phyloP scores from a whole-genome alignment of 306 rosid species.

The Cucumis hystrix region DNA sequence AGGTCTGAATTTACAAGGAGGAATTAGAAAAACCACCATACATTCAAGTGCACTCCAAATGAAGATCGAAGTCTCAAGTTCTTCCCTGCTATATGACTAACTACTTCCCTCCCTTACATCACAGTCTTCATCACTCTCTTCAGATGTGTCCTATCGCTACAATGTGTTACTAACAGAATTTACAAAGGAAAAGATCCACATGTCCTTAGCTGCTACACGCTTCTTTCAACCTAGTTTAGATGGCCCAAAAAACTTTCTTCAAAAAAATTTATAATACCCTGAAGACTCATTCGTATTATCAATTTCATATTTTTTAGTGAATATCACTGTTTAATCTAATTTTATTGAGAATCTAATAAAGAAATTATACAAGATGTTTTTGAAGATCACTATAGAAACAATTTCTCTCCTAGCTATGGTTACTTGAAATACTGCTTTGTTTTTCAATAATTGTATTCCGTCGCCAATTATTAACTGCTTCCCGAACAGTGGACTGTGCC shows the following conservation, averaged over 20 bases:
- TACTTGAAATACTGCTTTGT: slow-evolving; percentile 27
- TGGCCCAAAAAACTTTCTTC: background rate
- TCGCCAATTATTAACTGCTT: slow-evolving; percentile 67
- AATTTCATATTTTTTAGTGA: background rate
- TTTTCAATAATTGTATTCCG: slow-evolving; percentile 33
- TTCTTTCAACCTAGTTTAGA: background rate
- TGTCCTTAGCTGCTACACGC: background rate
- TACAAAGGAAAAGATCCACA: background rate
- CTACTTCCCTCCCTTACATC: background rate
- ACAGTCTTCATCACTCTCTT: background rate
- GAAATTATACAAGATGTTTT: background rate
- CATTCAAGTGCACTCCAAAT: background rate
- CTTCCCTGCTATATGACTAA: background rate
- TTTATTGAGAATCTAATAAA: background rate
- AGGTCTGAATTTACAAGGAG: background rate
- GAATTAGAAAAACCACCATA: background rate
- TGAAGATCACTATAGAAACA: background rate
- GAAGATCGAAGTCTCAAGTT: background rate
- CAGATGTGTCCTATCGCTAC: background rate
- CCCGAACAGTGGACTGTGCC: slow-evolving; percentile 46
- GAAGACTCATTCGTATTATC: background rate
- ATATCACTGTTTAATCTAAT: background rate
- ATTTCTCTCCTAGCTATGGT: slow-evolving; percentile 33
- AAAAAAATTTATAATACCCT: background rate
- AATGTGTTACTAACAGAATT: background rate